Evolutionary conservation across 352 stramenopile genomes (phyloP), one percentile per base, ranked within the genome.

Genomic region (Globisporangium mamillatum): DNA sequence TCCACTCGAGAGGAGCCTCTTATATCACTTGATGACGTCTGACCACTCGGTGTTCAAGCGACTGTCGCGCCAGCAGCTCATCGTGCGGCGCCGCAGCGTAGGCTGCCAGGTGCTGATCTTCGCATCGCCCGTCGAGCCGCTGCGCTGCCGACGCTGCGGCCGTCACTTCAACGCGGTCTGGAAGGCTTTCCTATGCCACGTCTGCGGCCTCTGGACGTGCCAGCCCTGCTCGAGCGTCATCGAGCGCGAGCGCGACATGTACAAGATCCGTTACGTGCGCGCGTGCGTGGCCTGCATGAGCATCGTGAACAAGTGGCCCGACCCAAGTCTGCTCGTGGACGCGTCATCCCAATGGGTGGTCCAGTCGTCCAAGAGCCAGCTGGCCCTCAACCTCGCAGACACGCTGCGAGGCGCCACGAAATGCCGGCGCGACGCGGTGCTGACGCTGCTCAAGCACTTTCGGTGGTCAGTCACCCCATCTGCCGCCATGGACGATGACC

Each of bases 1-100:
- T n/a, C 16, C 41, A n/a, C 41, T 48, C 41, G 29, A 32, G 3
- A 48, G 6, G 41, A 48, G 4, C 16, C 41, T 48, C 41, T 59
- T 68, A n/a, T 36, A 82, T 5, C 76, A 86, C 10, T 56, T 74
- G 74, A 70, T 66, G 65, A 54, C 32, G 38, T 64, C 63, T 1
- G 81, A 89, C 41, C 81, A 89, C 68, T 69, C 77, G 9, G 73
- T 89, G 9, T 89, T 87, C 75, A 78, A 76, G 70, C 77, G 81
- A 20, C 71, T 87, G 25, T 77, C 75, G 4, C 73, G 78, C 1
- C 77, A 87, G 69, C 81, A 87, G 56, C 67, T 88, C 18, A 73
- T 86, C 61, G 65, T 75, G 22, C 77, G 81, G 8, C 75, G 81
- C 14, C 79, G 76, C 34, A 82, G 68, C 65, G 75, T 89, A 44